Conservation (phyloP, 768 basidiomycete species). For the Hortiboletus campestris region DNA sequence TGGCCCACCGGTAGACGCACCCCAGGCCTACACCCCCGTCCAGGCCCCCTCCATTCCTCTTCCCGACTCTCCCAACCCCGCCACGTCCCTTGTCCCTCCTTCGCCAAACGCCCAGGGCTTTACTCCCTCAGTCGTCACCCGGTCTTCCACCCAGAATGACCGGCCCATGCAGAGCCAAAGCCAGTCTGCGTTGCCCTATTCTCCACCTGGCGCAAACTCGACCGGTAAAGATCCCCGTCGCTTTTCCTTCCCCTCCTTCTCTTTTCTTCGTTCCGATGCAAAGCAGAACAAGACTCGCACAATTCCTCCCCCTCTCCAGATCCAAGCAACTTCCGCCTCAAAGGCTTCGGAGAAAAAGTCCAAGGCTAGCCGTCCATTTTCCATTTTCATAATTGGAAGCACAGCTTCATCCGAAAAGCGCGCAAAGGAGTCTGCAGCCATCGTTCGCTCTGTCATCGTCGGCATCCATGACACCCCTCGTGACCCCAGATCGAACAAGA, state of each 20-base stretch:
- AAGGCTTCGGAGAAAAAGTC: constrained; percentile 42
- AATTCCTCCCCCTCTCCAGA: constrained; percentile 7
- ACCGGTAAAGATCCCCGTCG: constrained; percentile 35
- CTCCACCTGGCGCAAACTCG: constrained; percentile 1
- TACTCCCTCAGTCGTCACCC: constrained; percentile 8
- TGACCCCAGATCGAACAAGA: constrained; percentile 36
- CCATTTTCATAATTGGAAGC: constrained; percentile 30
- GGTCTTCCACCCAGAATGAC: constrained; percentile 18
- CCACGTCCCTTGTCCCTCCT: constrained; percentile 21
- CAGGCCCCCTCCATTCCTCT: constrained; percentile 7
- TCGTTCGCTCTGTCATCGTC: constrained; percentile 67
- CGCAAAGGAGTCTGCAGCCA: constrained; percentile 60
- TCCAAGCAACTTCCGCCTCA: constrained; percentile 31
- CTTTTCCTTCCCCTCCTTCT: constrained; percentile 48
- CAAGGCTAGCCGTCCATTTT: constrained; percentile 35
- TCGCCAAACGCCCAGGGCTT: constrained; percentile 1
- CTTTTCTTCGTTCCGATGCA: constrained; percentile 39
- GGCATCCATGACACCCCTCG: constrained; percentile 42
- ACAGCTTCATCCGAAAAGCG: constrained; percentile 48
- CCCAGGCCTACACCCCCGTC: not conserved
- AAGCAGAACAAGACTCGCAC: constrained; percentile 26
- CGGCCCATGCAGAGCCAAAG: constrained; percentile 24
- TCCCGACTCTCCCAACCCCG: constrained; percentile 19
- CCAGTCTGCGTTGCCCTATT: constrained; percentile 29
- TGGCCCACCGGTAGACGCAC: constrained; percentile 5